Base-by-base conservation (phyloP, 805 yeast genomes). In the Nakazawaea peltata region DNA sequence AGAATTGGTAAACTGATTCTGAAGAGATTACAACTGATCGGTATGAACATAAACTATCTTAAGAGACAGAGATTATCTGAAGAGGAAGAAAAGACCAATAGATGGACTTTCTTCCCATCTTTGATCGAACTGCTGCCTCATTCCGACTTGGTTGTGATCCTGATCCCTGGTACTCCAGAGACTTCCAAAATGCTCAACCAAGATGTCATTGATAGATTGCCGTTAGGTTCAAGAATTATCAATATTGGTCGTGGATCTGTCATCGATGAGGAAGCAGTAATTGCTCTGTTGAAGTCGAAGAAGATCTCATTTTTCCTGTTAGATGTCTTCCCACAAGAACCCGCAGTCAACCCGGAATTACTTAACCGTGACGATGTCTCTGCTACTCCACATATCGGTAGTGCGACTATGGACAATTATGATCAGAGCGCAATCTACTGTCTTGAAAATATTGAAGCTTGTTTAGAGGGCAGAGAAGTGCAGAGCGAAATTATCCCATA, bases 171-270 rank as follows among this genome's bases (percentile, higher is more conserved):
- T 14, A 68, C 75, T 2, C 65, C 72, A 3, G 66, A 69, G 16
- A 80, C 92, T 0, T 45, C 58, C 9, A 67, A 77, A 47, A 50
- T 81, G 41, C 56, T 82, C 41, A 71, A 79, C 47, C 52, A 50
- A 23, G 47, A 61, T 0, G 51, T 77, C 1, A 61, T 83, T 16
- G 53, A 56, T 7, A 45, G 59, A 32, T 60, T 81, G 38, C 64
- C 68, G 27, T 57, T 61, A 27, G 79, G 82, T 1, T 66, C 78
- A 5, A 63, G 83, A 34, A 59, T 83, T 17, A 75, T 83, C 32
- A 83, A 83, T 48, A 75, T 83, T 28, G 94, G 94, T 2, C 63
- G 94, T 41, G 94, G 94, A 2, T 46, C 69, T 3, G 70, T 81
- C 24, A 66, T 83, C 41, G 75, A 81, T 44, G 86, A 78, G 45